Conservation (phyloP, 768 basidiomycete genomes). For the Podaxis sp. region DNA sequence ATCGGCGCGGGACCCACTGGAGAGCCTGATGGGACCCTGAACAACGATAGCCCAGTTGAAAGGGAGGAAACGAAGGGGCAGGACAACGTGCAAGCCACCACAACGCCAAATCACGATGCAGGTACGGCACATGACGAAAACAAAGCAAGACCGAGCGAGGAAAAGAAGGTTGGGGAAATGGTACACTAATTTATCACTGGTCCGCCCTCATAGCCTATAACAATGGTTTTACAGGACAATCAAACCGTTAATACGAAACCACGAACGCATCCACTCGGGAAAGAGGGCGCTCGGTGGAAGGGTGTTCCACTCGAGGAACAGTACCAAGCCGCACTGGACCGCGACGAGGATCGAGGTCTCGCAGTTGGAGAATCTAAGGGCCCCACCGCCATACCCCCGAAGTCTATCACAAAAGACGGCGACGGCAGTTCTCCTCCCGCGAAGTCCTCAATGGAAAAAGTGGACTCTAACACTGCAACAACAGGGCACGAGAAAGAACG, state of each 20-base stretch:
- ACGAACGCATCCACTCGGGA: conserved; percentile 4
- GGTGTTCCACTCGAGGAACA: conserved; percentile 4
- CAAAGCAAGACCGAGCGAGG: not conserved
- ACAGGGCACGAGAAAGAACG: not conserved
- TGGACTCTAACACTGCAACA: conserved; percentile 2
- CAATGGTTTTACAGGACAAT: not conserved
- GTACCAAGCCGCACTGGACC: conserved; percentile 1
- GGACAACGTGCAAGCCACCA: not conserved
- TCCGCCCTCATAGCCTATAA: not conserved
- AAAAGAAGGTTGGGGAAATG: not conserved
- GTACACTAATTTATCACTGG: not conserved
- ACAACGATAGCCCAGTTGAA: not conserved
- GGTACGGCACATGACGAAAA: not conserved
- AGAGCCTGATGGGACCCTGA: not conserved
- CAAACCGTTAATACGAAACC: not conserved
- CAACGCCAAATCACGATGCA: too few species aligned
- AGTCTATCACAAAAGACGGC: not conserved
- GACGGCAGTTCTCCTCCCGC: not conserved
- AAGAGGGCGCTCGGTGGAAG: conserved; percentile 3
- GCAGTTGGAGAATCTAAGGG: not conserved
- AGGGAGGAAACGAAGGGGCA: not conserved
- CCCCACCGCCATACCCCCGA: not conserved
- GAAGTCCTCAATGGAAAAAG: not conserved
- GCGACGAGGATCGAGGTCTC: not conserved
- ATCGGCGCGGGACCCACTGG: not conserved